Conservation (phyloP, 257 asterid genomes). For the Asclepias syriaca region DNA sequence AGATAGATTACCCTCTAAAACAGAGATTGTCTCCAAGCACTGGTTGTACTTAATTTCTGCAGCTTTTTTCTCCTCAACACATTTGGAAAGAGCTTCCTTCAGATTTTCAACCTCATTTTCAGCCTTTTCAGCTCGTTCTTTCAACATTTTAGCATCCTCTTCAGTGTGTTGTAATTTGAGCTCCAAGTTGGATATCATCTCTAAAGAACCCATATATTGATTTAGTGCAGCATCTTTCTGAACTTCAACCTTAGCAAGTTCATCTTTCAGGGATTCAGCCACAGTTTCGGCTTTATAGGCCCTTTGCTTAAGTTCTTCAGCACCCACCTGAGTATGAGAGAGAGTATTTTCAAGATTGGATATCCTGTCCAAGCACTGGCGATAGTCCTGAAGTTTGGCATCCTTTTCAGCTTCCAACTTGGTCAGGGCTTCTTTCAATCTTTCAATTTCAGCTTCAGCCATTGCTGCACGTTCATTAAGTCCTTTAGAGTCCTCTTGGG, state of each 20-base stretch:
- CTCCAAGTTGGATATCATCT: slow-evolving; percentile 70
- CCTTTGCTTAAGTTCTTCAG: slow-evolving; percentile 42
- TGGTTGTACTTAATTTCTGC: slow-evolving; percentile 53
- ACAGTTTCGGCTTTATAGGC: slow-evolving; percentile 51
- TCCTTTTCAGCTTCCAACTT: slow-evolving; percentile 68
- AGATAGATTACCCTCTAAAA: slow-evolving; percentile 52
- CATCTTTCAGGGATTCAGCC: slow-evolving; percentile 43
- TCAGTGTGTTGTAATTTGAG: slow-evolving; percentile 54
- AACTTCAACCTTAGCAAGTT: slow-evolving; percentile 39
- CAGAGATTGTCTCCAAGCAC: slow-evolving; percentile 58
- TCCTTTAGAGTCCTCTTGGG: slow-evolving; percentile 50
- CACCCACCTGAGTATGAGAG: slow-evolving; percentile 38
- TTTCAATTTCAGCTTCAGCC: slow-evolving; percentile 72
- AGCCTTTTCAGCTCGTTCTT: slow-evolving; percentile 71
- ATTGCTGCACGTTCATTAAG: slow-evolving; percentile 59
- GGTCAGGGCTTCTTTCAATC: slow-evolving; percentile 51
- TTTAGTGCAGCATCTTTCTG: slow-evolving; percentile 80
- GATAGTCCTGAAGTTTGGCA: slow-evolving; percentile 63
- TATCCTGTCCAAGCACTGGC: slow-evolving; percentile 54
- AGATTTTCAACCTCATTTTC: slow-evolving; percentile 70
- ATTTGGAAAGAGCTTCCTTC: slow-evolving; percentile 46
- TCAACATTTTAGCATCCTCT: slow-evolving; percentile 51
- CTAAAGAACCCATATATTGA: slow-evolving; percentile 65
- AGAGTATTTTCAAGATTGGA: slow-evolving; percentile 51
- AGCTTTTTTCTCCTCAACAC: slow-evolving; percentile 67